Conservation (phyloP, 1,139 yeast genomes). For the Yamadazyma kanchanaburiensis region DNA sequence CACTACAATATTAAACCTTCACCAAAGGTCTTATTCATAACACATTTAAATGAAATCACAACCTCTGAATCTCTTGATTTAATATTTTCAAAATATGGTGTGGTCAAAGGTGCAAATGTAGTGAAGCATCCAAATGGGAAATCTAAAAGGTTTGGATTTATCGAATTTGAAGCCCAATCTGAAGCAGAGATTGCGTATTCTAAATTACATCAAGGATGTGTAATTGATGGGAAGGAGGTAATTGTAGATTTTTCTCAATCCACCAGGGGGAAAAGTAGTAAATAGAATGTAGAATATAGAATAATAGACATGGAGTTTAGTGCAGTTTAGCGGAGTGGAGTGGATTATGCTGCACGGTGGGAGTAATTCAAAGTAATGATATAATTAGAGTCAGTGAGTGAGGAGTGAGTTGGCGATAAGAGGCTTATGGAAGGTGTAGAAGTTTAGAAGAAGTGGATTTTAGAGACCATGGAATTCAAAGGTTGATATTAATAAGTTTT, state of each 20-base stretch:
- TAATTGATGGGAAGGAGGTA: constrained; percentile 62
- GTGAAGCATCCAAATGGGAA: constrained; percentile 43
- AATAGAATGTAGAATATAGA: too few species aligned
- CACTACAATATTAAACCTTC: constrained; percentile 57
- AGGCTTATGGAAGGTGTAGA: too few species aligned
- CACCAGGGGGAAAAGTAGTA: too few species aligned
- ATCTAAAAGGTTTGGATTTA: constrained; percentile 59
- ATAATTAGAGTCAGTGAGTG: too few species aligned
- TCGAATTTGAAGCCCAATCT: constrained; percentile 46
- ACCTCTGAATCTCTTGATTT: constrained; percentile 48
- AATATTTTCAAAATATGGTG: constrained; percentile 61
- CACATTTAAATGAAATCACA: constrained; percentile 62
- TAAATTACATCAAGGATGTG: constrained; percentile 52
- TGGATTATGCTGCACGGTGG: too few species aligned
- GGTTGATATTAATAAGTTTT: too few species aligned
- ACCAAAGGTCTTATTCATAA: constrained; percentile 59
- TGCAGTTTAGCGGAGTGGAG: too few species aligned
- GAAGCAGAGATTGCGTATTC: constrained; percentile 60
- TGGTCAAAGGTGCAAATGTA: constrained; percentile 48
- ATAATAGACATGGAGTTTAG: too few species aligned
- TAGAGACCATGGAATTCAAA: too few species aligned
- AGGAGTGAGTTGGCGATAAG: too few species aligned
- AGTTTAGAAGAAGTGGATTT: too few species aligned
- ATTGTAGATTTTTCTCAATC: constrained; percentile 72
- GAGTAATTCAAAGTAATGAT: too few species aligned